Conservation (phyloP, 1,284 basidiomycete species). For the Meira miltonrushii region DNA sequence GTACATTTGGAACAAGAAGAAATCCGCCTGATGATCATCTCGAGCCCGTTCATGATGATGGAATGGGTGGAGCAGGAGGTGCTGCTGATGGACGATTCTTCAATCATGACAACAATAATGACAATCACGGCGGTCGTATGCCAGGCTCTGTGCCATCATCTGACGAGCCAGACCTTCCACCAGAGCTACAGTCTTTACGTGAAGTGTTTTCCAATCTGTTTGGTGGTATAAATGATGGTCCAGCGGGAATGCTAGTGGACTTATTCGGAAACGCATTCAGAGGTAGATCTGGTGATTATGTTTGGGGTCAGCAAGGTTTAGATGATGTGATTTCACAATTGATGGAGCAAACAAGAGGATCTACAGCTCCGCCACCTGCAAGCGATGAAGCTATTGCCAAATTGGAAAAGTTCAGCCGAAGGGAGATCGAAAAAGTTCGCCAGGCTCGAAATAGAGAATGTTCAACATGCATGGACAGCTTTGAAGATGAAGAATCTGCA, state of each 20-base stretch:
- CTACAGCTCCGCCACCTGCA: conserved; percentile 35
- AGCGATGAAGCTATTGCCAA: conserved; percentile 32
- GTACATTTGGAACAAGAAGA: not conserved
- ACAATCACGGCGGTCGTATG: not conserved
- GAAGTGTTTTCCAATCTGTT: conserved; percentile 35
- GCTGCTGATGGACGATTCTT: conserved; percentile 39
- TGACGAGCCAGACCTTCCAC: conserved; percentile 18
- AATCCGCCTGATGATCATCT: conserved; percentile 3
- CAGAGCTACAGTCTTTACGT: conserved; percentile 31
- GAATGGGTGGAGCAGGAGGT: conserved; percentile 42
- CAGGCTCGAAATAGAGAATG: conserved; percentile 38
- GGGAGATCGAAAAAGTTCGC: conserved; percentile 19
- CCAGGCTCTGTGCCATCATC: no score
- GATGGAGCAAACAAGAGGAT: conserved; percentile 43
- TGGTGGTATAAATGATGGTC: conserved; percentile 22
- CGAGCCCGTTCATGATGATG: conserved; percentile 25
- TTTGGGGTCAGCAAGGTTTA: conserved; percentile 34
- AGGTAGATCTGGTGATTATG: conserved; percentile 39
- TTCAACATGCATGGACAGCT: conserved; percentile 44
- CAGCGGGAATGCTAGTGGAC: conserved; percentile 24
- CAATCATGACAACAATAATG: conserved; percentile 25
- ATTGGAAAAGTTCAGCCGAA: conserved; percentile 27
- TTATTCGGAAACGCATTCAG: conserved; percentile 25
- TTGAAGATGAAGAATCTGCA: conserved; percentile 12
- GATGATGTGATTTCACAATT: conserved; percentile 45